Base-by-base conservation (phyloP, 768 basidiomycete species). In the Russula emetica region DNA sequence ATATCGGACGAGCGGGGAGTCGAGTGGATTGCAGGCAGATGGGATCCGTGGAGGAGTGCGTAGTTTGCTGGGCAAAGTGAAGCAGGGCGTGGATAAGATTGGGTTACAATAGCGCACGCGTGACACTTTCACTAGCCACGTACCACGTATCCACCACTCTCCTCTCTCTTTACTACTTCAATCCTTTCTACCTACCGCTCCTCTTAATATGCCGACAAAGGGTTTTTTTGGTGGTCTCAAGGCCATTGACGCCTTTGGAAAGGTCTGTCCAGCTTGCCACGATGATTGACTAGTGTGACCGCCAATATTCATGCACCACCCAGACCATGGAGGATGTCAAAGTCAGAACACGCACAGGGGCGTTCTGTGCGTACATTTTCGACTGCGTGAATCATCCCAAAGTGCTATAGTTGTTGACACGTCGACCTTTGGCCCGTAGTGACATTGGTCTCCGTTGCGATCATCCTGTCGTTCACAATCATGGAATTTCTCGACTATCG, bases 281-380 rank as follows among this genome's bases (percentile, higher is more conserved):
- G 6, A 38, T 20, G 26, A 18, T n/a, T 36, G 14, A 20, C 54
- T 6, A 28, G 26, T 30, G 11, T 47, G 5, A 5, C 5, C 5
- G 51, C 36, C 2, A 49, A 52, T 28, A 45, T 42, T 50, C 54
- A 51, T 42, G 18, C 55, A 26, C 38, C 34, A 22, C 26, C 5
- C 70, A 99, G 96, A 99, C 97, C 42, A 92, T 92, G 75, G 97
- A 98, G 73, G 97, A 99, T 80, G 97, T 99, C 67, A 98, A 98
- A 79, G 92, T 99, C 77, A 94, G 94, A 82, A 98, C 97, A 38
- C 85, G 94, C 62, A 93, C 91, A 52, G 95, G 92, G 69, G 96
- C 92, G 69, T 79, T 94, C 70, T 80, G 94, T 96, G 70, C 75
- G 91, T 78, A 54, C 22, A 28, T 30, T 16, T 42, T 56, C 36